A percentile compares a stretch with the other conserved stretches of the same genome.
Evolutionary conservation across 108 stramenopile species (phyloP).

Genomic region (Aurantiochytrium sp.): DNA sequence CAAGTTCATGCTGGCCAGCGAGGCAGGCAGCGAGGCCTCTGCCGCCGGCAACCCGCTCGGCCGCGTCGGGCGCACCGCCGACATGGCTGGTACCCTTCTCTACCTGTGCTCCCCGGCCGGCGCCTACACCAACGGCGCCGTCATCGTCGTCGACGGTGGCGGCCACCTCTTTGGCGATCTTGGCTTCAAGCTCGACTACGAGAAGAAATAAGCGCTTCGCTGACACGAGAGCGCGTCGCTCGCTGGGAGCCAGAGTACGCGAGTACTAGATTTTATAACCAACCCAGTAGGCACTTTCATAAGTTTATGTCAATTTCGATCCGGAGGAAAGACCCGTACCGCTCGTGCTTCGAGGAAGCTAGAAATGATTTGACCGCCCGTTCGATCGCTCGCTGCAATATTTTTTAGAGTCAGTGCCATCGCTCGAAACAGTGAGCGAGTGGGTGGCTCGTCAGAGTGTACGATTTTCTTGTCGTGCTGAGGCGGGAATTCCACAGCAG

Average conservation of each 20-base stretch:
- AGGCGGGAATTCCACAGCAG: background rate
- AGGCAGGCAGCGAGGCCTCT: slow-evolving; percentile 47
- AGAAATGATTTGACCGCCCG: too few species aligned
- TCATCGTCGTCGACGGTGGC: slow-evolving; percentile 86
- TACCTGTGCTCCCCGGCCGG: slow-evolving; percentile 74
- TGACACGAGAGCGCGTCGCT: too few species aligned
- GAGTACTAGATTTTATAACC: too few species aligned
- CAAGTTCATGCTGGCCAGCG: slow-evolving; percentile 66
- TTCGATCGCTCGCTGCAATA: too few species aligned
- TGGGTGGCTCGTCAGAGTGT: too few species aligned
- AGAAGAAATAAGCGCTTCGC: background rate
- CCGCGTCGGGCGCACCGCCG: slow-evolving; percentile 75
- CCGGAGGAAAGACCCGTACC: too few species aligned
- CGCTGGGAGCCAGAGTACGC: too few species aligned
- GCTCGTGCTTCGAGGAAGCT: too few species aligned
- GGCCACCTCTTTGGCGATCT: slow-evolving; percentile 2
- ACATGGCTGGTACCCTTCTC: slow-evolving; percentile 82
- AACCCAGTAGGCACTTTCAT: too few species aligned
- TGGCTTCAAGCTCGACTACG: background rate
- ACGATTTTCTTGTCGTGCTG: background rate
- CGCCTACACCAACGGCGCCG: slow-evolving; percentile 74
- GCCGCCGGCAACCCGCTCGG: slow-evolving; percentile 65
- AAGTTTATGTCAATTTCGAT: too few species aligned
- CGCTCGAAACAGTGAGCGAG: too few species aligned
- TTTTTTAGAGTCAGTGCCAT: too few species aligned